Conservation (phyloP, 371 early-diverging fungal genomes). For the Sporodiniella umbellata region DNA sequence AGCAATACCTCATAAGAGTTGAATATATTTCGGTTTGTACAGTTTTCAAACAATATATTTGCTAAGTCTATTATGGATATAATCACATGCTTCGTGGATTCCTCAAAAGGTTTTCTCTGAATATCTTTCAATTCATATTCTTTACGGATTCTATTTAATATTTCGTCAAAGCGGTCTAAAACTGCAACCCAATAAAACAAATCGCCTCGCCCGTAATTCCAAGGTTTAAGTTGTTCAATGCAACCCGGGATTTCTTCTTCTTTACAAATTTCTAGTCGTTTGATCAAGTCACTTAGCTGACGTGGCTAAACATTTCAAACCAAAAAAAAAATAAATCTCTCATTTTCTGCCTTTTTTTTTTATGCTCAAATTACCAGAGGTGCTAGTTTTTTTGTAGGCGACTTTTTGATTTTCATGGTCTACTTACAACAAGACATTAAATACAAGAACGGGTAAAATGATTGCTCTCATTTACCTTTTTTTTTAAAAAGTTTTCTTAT, state of each 20-base stretch:
- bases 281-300: conserved; percentile 53
- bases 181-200: conserved; percentile 93
- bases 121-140: conserved; percentile 62
- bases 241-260: conserved; percentile 55
- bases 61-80: conserved; percentile 76
- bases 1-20: conserved; percentile 84
- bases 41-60: conserved; percentile 84
- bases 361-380: conserved; percentile 50
- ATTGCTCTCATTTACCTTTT: too few relatives aligned
- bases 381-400: conserved; percentile 61
- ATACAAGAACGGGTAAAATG: too few relatives aligned
- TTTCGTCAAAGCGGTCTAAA: conserved; percentile 87
- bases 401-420: conserved; percentile 67
- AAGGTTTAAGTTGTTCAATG: conserved; percentile 53
- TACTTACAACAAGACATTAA: too few relatives aligned
- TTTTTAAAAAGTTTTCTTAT: too few relatives aligned
- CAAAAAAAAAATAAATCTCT: neutral
- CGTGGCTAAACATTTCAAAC: conserved; percentile 42
- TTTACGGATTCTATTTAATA: conserved; percentile 66
- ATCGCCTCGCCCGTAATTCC: conserved; percentile 87
- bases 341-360: neutral
- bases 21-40: conserved; percentile 92
- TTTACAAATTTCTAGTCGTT: conserved; percentile 50
- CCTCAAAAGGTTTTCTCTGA: conserved; percentile 57
- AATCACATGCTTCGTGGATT: conserved; percentile 52